These are phyloP conservation scores for Parmelia sp. DNA, from an alignment of 495 filamentous ascomycete species.

Conservation along the genomic window DNA sequence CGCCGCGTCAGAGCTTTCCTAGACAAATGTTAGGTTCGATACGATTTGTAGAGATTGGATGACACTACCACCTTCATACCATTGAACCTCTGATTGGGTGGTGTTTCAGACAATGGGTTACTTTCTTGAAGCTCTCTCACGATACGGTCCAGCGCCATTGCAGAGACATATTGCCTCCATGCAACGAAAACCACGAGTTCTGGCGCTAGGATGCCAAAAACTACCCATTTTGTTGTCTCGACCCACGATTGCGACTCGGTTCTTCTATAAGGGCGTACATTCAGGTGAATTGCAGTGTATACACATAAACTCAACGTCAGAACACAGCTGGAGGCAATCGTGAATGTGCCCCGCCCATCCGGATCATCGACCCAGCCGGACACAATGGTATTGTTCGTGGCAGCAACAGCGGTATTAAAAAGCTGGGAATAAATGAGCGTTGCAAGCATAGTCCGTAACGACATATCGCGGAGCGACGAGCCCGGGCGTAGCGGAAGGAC, in stretches of 20 bases:
- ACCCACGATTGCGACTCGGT: not conserved
- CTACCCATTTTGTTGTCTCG: slow-evolving; percentile 1
- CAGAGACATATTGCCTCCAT: slow-evolving; percentile 19
- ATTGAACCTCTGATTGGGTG: not conserved
- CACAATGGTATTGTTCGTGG: not conserved
- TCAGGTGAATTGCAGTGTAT: slow-evolving; percentile 38
- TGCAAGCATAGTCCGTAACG: not conserved
- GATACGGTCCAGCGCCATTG: not conserved
- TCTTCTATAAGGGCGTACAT: slow-evolving; percentile 26
- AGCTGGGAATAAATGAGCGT: not conserved
- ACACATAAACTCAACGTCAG: slow-evolving; percentile 37
- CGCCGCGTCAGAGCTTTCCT: not conserved
- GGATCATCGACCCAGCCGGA: slow-evolving; percentile 13
- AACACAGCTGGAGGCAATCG: slow-evolving; percentile 31
- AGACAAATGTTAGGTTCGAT: not conserved
- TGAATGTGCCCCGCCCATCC: slow-evolving; percentile 30
- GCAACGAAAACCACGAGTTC: slow-evolving; percentile 18
- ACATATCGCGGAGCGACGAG: not conserved
- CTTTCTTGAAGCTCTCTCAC: not conserved
- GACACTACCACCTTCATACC: not conserved
- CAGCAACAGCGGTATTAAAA: not conserved
- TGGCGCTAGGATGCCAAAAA: slow-evolving; percentile 12
- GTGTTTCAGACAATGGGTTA: not conserved
- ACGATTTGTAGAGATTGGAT: not conserved
- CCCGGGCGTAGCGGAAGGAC: not conserved